Evolutionary conservation across 202 grass and related monocot species (phyloP), one percentile per base, ranked within the genome.

Genomic region (Setaria italica): DNA sequence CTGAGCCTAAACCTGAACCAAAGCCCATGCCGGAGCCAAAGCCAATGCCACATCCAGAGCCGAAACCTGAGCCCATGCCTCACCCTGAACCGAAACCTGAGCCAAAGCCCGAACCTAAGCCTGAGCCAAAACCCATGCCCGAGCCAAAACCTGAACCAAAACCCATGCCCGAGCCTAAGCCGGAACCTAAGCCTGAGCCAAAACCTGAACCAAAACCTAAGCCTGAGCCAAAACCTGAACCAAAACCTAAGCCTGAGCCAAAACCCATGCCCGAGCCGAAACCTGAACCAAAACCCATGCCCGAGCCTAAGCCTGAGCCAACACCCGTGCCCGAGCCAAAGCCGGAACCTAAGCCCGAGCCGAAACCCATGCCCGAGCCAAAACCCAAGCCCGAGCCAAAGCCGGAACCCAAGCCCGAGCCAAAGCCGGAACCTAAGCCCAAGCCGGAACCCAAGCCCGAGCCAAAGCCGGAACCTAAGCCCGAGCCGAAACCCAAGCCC

Each of bases 41-140:
- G 0, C 68, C 67, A 0, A 7, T 43, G 1, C 35, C 39, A 0
- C 0, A 20, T 2, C 66, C 66, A n/a, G 20, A 43, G 17, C 35
- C 65, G 0, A 8, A 35, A 0, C 62, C 62, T 2, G 2, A 66
- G 1, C 63, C 67, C 0, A 29, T 25, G 3, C 67, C 67, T 0
- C 1, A 69, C 2, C 66, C 32, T 0, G 6, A 17, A 0, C 69
- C 47, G 0, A 34, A 53, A 0, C 69, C 49, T 0, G 2, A 74
- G 16, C 72, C 73, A 0, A 2, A 41, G 0, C 73, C 53, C 0
- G 0, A 20, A 0, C 69, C 70, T 0, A 19, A 57, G 0, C 50
- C 51, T 0, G 6, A 77, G 1, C 74, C 74, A 0, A 15, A 59
- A 0, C 50, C 72, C 0, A 0, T 56, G 4, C 73, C 73, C 0